Base-by-base conservation (phyloP, 2,329 filamentous ascomycete genomes). In the Graphilbum fragrans region DNA sequence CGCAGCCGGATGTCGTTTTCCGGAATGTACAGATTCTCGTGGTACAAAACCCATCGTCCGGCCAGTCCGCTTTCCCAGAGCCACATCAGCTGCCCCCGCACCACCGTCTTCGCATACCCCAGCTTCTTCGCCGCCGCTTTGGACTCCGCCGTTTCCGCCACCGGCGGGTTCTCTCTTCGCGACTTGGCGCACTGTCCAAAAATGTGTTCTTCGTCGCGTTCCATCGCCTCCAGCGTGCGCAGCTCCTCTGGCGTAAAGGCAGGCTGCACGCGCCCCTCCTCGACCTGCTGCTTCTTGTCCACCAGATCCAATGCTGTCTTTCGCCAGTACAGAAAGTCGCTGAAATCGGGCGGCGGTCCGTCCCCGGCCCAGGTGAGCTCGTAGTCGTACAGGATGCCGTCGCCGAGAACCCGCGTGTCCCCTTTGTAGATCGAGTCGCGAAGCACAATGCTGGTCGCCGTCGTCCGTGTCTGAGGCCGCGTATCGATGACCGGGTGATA, bases 401-500 rank as follows among this genome's bases (percentile, higher is more conserved):
- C n/a, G n/a, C n/a, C n/a, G n/a, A n/a, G n/a, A n/a, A n/a, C n/a
- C n/a, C n/a, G n/a, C n/a, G n/a, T n/a, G n/a, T 36, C 18, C 17
- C 20, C 35, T 11, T 42, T 17, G 19, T 23, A 39, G 14, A n/a
- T 9, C 3, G 20, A n/a, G 19, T 39, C 22, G 12, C 22, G 41
- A 16, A 43, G 35, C 14, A 32, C 29, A 23, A 39, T n/a, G 17
- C 36, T 35, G 10, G 12, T 16, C 29, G 14, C 22, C 4, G 29
- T 4, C 14, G 18, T 9, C 25, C 41, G 41, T 21, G 32, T 36
- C 8, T 39, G 31, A n/a, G 41, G 41, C 5, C 41, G 41, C 4
- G 41, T 39, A 16, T 43, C 41, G 25, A 43, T 39, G 37, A 14
- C 23, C 4, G 41, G 41, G 21, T 43, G 41, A 16, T 36, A 43